Percentiles rank a stretch among this genome's conserved stretches.
Conservation (phyloP, 1,284 basidiomycete species). For the Hemileia vastatrix region DNA sequence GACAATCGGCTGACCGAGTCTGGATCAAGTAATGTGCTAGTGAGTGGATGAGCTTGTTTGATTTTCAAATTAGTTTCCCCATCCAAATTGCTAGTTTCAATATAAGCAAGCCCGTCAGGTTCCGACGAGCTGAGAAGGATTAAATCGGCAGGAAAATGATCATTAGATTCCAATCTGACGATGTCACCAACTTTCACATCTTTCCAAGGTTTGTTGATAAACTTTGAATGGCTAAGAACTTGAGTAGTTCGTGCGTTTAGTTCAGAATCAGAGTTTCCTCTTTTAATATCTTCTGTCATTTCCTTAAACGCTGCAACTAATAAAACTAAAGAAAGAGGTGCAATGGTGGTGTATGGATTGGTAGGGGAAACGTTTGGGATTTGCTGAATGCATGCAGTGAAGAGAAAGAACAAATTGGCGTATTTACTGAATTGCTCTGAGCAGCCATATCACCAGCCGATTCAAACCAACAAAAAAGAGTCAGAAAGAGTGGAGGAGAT, state of each 20-base stretch:
- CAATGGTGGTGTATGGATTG: slow-evolving; percentile 89
- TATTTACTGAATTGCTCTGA: slow-evolving; percentile 97
- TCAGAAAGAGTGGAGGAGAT: not conserved
- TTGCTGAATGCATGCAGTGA: slow-evolving; percentile 96
- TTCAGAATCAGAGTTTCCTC: slow-evolving; percentile 86
- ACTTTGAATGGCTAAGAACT: slow-evolving; percentile 58
- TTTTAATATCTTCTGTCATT: slow-evolving; percentile 91
- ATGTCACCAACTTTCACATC: slow-evolving; percentile 85
- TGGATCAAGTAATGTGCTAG: slow-evolving; percentile 66
- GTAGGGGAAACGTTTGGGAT: slow-evolving; percentile 97
- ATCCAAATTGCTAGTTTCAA: slow-evolving; percentile 91
- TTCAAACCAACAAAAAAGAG: no score
- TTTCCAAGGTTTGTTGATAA: slow-evolving; percentile 73
- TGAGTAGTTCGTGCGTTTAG: slow-evolving; percentile 76
- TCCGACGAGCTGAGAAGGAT: slow-evolving; percentile 76
- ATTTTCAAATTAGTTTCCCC: slow-evolving; percentile 99
- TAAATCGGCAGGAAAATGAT: slow-evolving; percentile 94
- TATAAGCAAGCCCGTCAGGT: slow-evolving; percentile 67
- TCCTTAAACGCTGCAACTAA: slow-evolving; percentile 96
- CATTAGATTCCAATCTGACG: slow-evolving; percentile 77
- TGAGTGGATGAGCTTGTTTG: slow-evolving; percentile 84
- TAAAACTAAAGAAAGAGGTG: slow-evolving; percentile 75
- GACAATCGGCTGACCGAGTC: slow-evolving; percentile 61
- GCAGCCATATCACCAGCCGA: no score
- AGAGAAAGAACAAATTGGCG: slow-evolving; percentile 97